Base-by-base conservation (phyloP, 495 filamentous ascomycete genomes). In the Hyaloscypha bicolor region DNA sequence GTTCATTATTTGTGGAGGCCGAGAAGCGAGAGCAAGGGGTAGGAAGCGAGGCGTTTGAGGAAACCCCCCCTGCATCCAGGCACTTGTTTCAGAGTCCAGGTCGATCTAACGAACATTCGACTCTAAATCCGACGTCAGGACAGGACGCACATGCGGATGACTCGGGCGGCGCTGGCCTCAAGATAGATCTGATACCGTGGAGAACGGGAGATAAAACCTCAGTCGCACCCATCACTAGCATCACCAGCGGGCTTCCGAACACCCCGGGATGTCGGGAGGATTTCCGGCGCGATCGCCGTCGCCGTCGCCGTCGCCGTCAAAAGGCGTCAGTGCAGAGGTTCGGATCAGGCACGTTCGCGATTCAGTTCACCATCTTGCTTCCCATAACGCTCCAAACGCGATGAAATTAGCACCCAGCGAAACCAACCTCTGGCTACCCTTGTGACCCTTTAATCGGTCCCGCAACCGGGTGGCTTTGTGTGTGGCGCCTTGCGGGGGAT, bases 401-500 rank as follows among this genome's bases (percentile, higher is more conserved):
- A 72, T 53, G 71, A 70, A 66, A 72, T 72, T 69, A 70, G 67
- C 61, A 70, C 48, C 37, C 55, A 65, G 65, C 45, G 57, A 64
- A 66, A 51, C 31, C 60, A 52, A 60, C 60, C 51, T 55, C 19
- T 55, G 33, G 19, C 30, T 32, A 39, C 57, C 62, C 51, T 39
- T 64, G 51, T 64, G 33, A 3, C 53, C 56, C 53, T 25, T 56
- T 6, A 9, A 6, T n/a, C 53, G 29, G 21, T 53, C 51, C 16
- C 51, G 22, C 22, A 53, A 25, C 1, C 9, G 6, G 16, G 19
- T 51, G 25, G 25, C 25, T 25, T 25, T 25, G 25, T 25, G 25
- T 48, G 6, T 65, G 31, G 55, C 37, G 3, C 21, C 62, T 62
- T 56, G 33, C 30, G 63, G 63, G 62, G 48, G 12, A 22, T 66